Percentiles rank a stretch among this genome's conserved stretches.
These are phyloP conservation scores for Xerocomellus dryophilus DNA, from an alignment of 768 basidiomycete species.

Conservation along the genomic window DNA sequence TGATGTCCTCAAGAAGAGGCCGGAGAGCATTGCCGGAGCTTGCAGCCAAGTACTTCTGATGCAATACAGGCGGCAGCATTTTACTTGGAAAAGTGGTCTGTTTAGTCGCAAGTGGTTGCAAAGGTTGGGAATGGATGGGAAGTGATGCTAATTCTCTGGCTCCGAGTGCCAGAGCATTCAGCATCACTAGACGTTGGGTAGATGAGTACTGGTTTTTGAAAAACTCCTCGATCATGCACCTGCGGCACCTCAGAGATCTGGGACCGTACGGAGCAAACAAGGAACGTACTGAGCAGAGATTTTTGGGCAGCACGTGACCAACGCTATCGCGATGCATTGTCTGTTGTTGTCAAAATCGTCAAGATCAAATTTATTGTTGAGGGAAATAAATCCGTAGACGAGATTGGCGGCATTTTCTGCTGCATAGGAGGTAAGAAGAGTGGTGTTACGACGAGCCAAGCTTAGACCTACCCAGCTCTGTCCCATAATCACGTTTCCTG, in stretches of 20 bases:
- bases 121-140: constrained; percentile 30
- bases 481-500: constrained; percentile 79
- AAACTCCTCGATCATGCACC: constrained; percentile 85
- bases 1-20: constrained; percentile 60
- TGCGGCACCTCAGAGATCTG: constrained; percentile 32
- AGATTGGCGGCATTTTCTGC: constrained; percentile 91
- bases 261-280: neutral
- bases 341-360: constrained; percentile 72
- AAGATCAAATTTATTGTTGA: constrained; percentile 86
- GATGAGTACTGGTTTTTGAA: constrained; percentile 92
- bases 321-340: constrained; percentile 72
- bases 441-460: neutral
- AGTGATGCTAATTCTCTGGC: constrained; percentile 74
- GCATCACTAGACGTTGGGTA: constrained; percentile 77
- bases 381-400: constrained; percentile 62
- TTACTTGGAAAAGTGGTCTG: constrained; percentile 75
- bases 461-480: constrained; percentile 68
- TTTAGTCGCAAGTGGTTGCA: constrained; percentile 31
- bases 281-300: constrained; percentile 73
- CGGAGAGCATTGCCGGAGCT: constrained; percentile 46
- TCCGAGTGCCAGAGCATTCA: constrained; percentile 83
- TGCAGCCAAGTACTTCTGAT: constrained; percentile 58
- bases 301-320: constrained; percentile 75
- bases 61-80: constrained; percentile 66
- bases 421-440: constrained; percentile 31